Evolutionary conservation across 2,329 filamentous ascomycete genomes (phyloP), one percentile per base, ranked within the genome.

Genomic region (Calonectria pseudoreteaudii): DNA sequence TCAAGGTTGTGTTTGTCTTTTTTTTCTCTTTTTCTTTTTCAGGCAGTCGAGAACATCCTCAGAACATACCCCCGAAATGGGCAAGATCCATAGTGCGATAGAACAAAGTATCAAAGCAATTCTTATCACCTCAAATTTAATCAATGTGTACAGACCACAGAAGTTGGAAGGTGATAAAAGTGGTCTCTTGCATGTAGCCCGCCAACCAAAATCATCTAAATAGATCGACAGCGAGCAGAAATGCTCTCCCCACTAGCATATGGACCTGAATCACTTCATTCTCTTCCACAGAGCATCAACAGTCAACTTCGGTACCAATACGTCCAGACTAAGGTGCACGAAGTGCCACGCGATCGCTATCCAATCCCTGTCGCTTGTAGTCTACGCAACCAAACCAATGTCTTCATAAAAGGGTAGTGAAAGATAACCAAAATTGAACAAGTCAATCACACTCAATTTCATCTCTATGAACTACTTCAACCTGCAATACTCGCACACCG

Each of bases 381-480:
- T 1, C 44, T 47, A 23, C 44, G 9, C 31, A 34, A 34, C 9
- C 31, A 47, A 3, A 23, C 10, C n/a, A 8, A 8, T 23, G 3
- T 36, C 28, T 23, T 20, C n/a, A 16, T 18, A n/a, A 3, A 53
- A 41, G 3, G 3, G 30, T 52, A 5, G 13, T 14, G 9, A n/a
- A n/a, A n/a, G n/a, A n/a, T 23, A 18, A 31, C 53, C n/a, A 50
- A 56, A 30, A 47, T 30, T 26, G 30, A 60, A 41, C 34, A 65
- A 31, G 67, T 49, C 69, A 73, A 76, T 69, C 71, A 78, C 76
- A 80, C 73, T 74, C 71, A 78, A 80, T 79, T 80, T 79, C 73
- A 80, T 77, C 62, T 79, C 76, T 78, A 77, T 75, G 72, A 53
- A 77, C 75, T 80, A 79, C 76, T 75, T 71, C 60, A 70, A 73